Base-by-base conservation (phyloP, 1,284 basidiomycete genomes). In the Somion occarium region DNA sequence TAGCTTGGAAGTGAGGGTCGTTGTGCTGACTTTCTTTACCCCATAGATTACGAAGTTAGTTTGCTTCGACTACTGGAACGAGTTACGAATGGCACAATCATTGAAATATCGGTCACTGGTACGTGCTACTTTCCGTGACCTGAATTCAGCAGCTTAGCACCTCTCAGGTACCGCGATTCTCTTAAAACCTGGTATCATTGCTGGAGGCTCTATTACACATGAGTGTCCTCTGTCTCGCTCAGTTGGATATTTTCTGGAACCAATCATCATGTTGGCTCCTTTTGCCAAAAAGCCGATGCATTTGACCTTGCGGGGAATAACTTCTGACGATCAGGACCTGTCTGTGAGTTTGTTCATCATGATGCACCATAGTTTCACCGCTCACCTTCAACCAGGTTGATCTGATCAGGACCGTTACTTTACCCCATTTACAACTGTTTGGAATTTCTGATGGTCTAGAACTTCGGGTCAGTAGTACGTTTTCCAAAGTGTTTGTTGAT, bases 101-200 rank as follows among this genome's bases (percentile, higher is more conserved):
- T 99, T 56, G 97, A 99, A 67, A 99, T 99, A 51, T 96, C 92
- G 2, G 89, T 96, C 18, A 99, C 97, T 12, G 93, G 91, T 91
- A 56, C 53, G 79, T 62, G 34, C 44, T 43, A 7, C 34, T n/a
- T n/a, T 30, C 48, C 22, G 37, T 20, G 3, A 19, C n/a, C 19
- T 2, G 15, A 49, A 30, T 34, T 52, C 2, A 13, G 50, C 26
- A 23, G 18, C 44, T 1, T 20, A 15, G 7, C 24, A 20, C 41
- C 49, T 11, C 27, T 7, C 57, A 93, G 93, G 94, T 74, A 97
- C 94, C 48, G 85, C 91, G 3, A 75, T 98, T 56, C 75, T 98
- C 15, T 73, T 98, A 48, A 94, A 93, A 63, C 97, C 97, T 15
- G 97, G 97, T 2, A 77, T 98, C 38, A 88, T 99, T 46, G 79